Evolutionary conservation across 805 yeast species (phyloP), one percentile per base, ranked within the genome.

Genomic region (Yamadazyma sp.): DNA sequence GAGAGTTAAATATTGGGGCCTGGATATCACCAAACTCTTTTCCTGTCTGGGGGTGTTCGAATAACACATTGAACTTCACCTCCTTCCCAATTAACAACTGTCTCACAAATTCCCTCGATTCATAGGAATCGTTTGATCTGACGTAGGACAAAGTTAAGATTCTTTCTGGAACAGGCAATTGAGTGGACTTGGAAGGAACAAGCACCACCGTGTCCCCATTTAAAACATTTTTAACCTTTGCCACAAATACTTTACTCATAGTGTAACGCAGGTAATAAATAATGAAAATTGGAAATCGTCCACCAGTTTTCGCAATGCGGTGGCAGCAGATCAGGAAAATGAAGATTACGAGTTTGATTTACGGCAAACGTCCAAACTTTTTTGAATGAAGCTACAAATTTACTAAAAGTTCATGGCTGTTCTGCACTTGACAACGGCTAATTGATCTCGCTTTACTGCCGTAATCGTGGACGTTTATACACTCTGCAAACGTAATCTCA

Each of bases 21-120:
- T 74, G 70, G 16, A 82, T 57, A 54, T 84, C 89, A 16, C 91
- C 93, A 54, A 80, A 84, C 49, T 82, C 89, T 45, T 83, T 71
- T 9, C 75, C 78, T n/a, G n/a, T n/a, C 4, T 69, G 55, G 13
- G 76, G 71, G 38, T 64, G 64, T 48, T 77, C 73, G 62, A 77
- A 79, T 27, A 74, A 50, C 18, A 82, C 78, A 52, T 68, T 66
- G 55, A 81, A 82, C 49, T 72, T 73, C 57, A 84, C 67, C 21
- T 64, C 73, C 57, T 82, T 82, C 17, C 89, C 89, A 25, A 85
- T 71, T 13, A 82, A 60, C 46, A 83, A 67, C 6, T 66, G 65
- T 42, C 95, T 71, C 42, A 84, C 65, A 40, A 62, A 60, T 57
- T 84, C 91, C 48, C 82, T 75, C 23, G 84, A 62, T 48, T 74